These are phyloP conservation scores for Calonectria leucothoes DNA, from an alignment of 2,329 filamentous ascomycete genomes.

Conservation along the genomic window DNA sequence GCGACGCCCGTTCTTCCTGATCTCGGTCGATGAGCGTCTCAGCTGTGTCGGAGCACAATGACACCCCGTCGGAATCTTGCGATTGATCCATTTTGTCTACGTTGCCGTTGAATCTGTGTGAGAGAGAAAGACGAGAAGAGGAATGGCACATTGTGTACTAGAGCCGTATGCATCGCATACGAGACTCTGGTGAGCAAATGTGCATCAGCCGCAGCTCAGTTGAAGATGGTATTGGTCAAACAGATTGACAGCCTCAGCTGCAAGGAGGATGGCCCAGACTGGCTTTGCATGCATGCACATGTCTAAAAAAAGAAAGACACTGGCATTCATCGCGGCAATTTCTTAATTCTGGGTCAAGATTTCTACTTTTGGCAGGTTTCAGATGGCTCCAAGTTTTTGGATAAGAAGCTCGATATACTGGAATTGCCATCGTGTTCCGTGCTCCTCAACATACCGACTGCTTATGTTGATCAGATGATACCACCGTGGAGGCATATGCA, in stretches of 20 bases:
- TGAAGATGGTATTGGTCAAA: not conserved
- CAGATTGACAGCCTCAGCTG: not conserved
- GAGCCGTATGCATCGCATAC: not conserved
- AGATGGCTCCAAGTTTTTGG: no score
- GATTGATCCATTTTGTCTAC: not conserved
- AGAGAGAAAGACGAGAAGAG: not conserved
- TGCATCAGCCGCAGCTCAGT: not conserved
- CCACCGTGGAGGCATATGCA: not conserved
- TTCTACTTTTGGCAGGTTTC: no score
- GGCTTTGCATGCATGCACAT: not conserved
- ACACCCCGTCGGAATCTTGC: not conserved
- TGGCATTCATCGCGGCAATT: no score
- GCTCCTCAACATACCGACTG: no score
- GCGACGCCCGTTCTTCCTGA: not conserved
- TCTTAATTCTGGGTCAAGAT: no score
- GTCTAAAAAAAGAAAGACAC: not conserved
- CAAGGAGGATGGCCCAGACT: not conserved
- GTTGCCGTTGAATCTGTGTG: not conserved
- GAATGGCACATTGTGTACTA: not conserved
- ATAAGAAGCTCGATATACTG: no score
- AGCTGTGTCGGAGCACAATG: not conserved
- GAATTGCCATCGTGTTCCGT: no score
- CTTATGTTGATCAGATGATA: not conserved
- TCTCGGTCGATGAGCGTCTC: not conserved
- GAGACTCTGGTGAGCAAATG: not conserved